phyloP scores from a whole-genome alignment of 108 stramenopile species.

The Chaetoceros muelleri region DNA sequence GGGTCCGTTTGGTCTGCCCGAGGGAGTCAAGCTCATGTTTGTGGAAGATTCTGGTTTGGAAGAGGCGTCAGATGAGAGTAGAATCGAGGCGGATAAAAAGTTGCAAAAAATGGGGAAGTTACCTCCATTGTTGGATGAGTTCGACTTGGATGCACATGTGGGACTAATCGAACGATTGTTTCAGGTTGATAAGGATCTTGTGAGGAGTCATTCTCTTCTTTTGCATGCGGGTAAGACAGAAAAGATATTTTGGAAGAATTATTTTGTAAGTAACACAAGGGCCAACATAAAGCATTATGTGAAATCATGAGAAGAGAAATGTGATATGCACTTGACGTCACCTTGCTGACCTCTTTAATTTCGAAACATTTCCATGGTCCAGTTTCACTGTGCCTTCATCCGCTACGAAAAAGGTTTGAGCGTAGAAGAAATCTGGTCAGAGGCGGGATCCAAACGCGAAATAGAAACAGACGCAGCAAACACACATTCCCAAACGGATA shows the following conservation, averaged over 20 bases:
- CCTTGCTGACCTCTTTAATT: no score
- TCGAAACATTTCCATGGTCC: no score
- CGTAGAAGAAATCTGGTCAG: slow-evolving; percentile 86
- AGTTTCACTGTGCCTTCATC: slow-evolving; percentile 77
- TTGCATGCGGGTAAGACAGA: slow-evolving; percentile 56
- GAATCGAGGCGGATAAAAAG: slow-evolving; percentile 23
- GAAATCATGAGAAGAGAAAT: no score
- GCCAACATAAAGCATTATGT: neutral
- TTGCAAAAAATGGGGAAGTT: slow-evolving; percentile 62
- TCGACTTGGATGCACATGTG: slow-evolving; percentile 77
- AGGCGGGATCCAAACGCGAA: slow-evolving; percentile 13
- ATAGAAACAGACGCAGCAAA: slow-evolving; percentile 16
- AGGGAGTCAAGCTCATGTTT: slow-evolving; percentile 2
- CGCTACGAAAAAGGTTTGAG: slow-evolving; percentile 76
- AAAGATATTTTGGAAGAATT: slow-evolving; percentile 70
- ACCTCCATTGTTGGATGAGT: slow-evolving; percentile 51
- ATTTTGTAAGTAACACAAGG: slow-evolving; percentile 20
- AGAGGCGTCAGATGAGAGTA: slow-evolving; percentile 6
- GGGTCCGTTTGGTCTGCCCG: slow-evolving; percentile 63
- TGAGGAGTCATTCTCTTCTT: slow-evolving; percentile 38
- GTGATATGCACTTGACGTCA: no score
- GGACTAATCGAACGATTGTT: slow-evolving; percentile 70
- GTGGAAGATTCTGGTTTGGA: slow-evolving; percentile 20
- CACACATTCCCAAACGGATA: slow-evolving; percentile 2
- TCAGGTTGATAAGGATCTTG: slow-evolving; percentile 51